These are phyloP conservation scores for Sonneratia alba DNA, from an alignment of 345 rosid genomes.

Conservation along the genomic window DNA sequence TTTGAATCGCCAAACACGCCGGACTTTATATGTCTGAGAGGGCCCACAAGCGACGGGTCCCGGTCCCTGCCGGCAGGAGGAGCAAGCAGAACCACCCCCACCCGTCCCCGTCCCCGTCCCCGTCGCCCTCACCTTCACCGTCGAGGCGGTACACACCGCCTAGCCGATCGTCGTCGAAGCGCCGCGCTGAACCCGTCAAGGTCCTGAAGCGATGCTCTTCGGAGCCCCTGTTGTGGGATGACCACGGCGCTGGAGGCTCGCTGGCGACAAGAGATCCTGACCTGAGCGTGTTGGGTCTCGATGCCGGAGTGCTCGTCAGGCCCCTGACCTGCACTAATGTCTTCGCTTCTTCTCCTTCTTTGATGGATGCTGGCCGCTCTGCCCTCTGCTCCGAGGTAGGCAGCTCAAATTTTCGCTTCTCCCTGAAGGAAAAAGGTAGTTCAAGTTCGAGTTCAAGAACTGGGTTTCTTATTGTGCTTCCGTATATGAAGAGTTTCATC, in stretches of 20 bases:
- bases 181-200: constrained; percentile 13
- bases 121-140: constrained; percentile 20
- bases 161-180: constrained; percentile 17
- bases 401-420: background rate
- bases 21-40: constrained; percentile 26
- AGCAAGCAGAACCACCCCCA: constrained; percentile 5
- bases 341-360: constrained; percentile 39
- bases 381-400: constrained; percentile 37
- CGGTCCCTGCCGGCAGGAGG: constrained; percentile 17
- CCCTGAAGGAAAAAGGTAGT: no score
- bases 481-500: no score
- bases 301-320: constrained; percentile 13
- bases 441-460: background rate
- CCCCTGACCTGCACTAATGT: constrained; percentile 36
- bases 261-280: constrained; percentile 8
- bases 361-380: constrained; percentile 16
- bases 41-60: constrained; percentile 18
- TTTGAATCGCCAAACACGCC: background rate
- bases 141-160: constrained; percentile 19
- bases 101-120: constrained; percentile 8
- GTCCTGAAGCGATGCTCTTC: constrained; percentile 55
- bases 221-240: constrained; percentile 36
- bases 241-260: constrained; percentile 1
- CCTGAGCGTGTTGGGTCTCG: constrained; percentile 8
- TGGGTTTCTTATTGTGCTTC: no score